phyloP scores from a whole-genome alignment of 139 green algal species.

The Picochlorum sp. region DNA sequence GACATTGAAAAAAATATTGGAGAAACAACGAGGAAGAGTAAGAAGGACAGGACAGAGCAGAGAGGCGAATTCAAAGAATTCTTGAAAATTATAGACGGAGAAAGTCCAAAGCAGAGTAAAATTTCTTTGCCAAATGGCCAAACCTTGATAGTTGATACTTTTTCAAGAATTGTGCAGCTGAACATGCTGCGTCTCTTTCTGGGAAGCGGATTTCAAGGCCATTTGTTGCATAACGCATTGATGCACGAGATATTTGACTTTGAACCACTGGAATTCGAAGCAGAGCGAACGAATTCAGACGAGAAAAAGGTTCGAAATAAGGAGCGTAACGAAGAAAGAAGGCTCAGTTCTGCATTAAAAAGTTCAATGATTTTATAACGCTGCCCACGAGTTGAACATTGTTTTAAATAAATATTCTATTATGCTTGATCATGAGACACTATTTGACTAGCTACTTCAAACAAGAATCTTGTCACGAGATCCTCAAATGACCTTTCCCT shows the following conservation, averaged over 20 bases:
- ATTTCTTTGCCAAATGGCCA: constrained; percentile 59
- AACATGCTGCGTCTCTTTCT: constrained; percentile 53
- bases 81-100: constrained; percentile 32
- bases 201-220: constrained; percentile 56
- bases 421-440: too few relatives aligned
- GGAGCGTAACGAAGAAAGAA: constrained; percentile 6
- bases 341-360: background rate
- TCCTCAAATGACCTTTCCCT: too few relatives aligned
- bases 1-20: constrained; percentile 60
- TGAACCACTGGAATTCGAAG: constrained; percentile 23
- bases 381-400: background rate
- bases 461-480: too few relatives aligned
- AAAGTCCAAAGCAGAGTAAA: constrained; percentile 16
- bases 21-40: constrained; percentile 44
- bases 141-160: constrained; percentile 39
- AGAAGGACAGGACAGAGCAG: constrained; percentile 38
- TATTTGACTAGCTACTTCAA: too few relatives aligned
- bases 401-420: too few relatives aligned
- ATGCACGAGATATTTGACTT: constrained; percentile 65
- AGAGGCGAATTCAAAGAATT: constrained; percentile 50
- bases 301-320: constrained; percentile 39
- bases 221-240: constrained; percentile 59
- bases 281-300: constrained; percentile 29
- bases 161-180: constrained; percentile 41
- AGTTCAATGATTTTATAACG: constrained; percentile 1